Percentiles rank a stretch among this genome's conserved stretches.
Evolutionary conservation across 78 protist species (phyloP).

Genomic region (Monocercomonoides exilis): DNA sequence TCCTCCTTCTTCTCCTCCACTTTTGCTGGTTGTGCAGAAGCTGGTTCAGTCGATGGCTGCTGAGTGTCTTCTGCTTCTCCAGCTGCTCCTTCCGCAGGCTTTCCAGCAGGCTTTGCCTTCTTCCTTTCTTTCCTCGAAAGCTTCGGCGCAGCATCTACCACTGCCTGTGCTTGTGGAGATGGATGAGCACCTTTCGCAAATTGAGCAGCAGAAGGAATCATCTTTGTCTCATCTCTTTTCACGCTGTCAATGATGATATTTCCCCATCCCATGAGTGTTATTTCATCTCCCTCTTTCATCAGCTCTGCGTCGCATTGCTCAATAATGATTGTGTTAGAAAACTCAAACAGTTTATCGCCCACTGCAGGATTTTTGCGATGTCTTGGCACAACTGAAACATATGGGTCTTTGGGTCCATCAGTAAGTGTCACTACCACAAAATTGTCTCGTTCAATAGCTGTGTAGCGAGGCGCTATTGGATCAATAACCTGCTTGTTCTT

Average conservation of each 20-base stretch:
- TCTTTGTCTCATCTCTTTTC: not conserved
- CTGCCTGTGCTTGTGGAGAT: not conserved
- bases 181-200: conserved; percentile 14
- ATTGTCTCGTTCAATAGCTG: conserved; percentile 15
- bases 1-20: not conserved
- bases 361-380: conserved; percentile 66
- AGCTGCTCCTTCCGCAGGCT: not conserved
- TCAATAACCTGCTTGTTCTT: conserved; percentile 81
- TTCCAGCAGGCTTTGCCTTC: too few relatives aligned
- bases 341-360: conserved; percentile 54
- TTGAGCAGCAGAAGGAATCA: conserved; percentile 27
- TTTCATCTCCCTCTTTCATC: conserved; percentile 51
- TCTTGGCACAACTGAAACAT: conserved; percentile 19
- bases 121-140: too few relatives aligned
- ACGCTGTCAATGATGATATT: conserved; percentile 50
- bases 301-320: conserved; percentile 60
- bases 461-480: conserved; percentile 49
- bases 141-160: not conserved
- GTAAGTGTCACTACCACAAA: conserved; percentile 3
- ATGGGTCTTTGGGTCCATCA: conserved; percentile 27
- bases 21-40: not conserved
- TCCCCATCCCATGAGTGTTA: conserved; percentile 92
- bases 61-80: not conserved
- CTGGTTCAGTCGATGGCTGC: not conserved
- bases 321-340: conserved; percentile 28